Percentiles rank a stretch among this genome's conserved stretches.
These are phyloP conservation scores for Colletotrichum melonis DNA, from an alignment of 2,329 filamentous ascomycete species.

Conservation along the genomic window DNA sequence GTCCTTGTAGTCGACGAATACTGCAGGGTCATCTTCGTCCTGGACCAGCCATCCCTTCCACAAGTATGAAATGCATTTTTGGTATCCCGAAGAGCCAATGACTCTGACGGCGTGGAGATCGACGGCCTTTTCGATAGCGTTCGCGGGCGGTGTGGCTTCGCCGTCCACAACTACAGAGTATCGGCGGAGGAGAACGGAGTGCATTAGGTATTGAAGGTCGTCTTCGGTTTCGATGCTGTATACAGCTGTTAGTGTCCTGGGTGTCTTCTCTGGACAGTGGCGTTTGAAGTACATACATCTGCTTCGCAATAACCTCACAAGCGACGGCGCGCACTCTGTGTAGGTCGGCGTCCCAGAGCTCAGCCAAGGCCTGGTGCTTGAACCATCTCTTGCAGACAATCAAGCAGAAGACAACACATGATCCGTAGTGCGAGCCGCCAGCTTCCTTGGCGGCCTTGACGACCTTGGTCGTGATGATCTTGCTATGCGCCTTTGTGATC, in stretches of 20 bases:
- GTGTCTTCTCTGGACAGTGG: not conserved
- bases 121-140: conserved; percentile 93
- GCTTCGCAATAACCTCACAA: conserved; percentile 93
- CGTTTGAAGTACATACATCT: conserved; percentile 48
- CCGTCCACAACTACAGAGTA: conserved; percentile 85
- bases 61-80: conserved; percentile 92
- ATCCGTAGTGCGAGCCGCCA: conserved; percentile 77
- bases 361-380: conserved; percentile 78
- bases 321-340: conserved; percentile 83
- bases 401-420: conserved; percentile 87
- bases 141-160: conserved; percentile 78
- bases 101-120: conserved; percentile 90
- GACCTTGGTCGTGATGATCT: conserved; percentile 84
- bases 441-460: conserved; percentile 84
- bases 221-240: conserved; percentile 86
- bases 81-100: conserved; percentile 93
- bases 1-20: conserved; percentile 87
- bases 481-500: conserved; percentile 84
- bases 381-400: conserved; percentile 81
- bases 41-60: conserved; percentile 99
- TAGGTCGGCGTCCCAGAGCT: conserved; percentile 93
- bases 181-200: conserved; percentile 84
- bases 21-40: conserved; percentile 89
- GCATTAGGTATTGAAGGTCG: conserved; percentile 80
- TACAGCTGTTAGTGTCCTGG: not conserved